These are phyloP conservation scores for Zoysia japonica DNA, from an alignment of 176 grass and related monocot genomes.

Conservation along the genomic window DNA sequence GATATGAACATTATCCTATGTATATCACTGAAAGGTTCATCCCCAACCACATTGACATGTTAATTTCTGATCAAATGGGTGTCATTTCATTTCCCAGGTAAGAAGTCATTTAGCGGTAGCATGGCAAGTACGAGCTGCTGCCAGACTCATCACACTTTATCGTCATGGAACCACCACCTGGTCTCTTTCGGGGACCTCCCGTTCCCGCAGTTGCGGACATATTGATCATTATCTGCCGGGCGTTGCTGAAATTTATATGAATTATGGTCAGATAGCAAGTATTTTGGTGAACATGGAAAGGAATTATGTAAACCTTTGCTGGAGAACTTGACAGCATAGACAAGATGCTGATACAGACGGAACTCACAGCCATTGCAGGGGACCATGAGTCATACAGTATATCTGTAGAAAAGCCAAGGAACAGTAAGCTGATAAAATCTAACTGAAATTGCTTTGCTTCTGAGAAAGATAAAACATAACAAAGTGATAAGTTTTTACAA, in stretches of 20 bases:
- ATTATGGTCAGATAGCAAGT: conserved; percentile 25
- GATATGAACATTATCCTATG: not conserved
- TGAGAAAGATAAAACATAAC: not conserved
- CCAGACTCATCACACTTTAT: conserved; percentile 54
- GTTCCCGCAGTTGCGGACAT: conserved; percentile 80
- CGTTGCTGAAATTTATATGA: conserved; percentile 61
- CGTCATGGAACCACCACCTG: conserved; percentile 93
- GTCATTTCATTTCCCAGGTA: conserved; percentile 26
- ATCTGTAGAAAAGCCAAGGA: conserved; percentile 51
- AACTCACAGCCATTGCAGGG: conserved; percentile 88
- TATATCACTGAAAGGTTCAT: conserved; percentile 35
- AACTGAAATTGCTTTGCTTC: conserved; percentile 2
- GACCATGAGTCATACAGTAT: conserved; percentile 95
- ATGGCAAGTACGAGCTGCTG: conserved; percentile 16
- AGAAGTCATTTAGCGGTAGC: conserved; percentile 13
- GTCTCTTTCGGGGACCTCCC: conserved; percentile 85
- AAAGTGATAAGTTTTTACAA: too few species aligned
- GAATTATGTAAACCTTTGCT: conserved; percentile 60
- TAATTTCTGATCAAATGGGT: conserved; percentile 40
- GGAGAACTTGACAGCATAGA: conserved; percentile 93
- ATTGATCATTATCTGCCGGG: conserved; percentile 81
- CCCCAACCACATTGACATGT: conserved; percentile 44
- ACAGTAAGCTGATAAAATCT: not conserved
- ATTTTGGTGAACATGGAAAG: conserved; percentile 1
- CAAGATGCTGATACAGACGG: conserved; percentile 85